Evolutionary conservation across 768 basidiomycete genomes (phyloP), one percentile per base, ranked within the genome.

Genomic region (Nidularia sp.): DNA sequence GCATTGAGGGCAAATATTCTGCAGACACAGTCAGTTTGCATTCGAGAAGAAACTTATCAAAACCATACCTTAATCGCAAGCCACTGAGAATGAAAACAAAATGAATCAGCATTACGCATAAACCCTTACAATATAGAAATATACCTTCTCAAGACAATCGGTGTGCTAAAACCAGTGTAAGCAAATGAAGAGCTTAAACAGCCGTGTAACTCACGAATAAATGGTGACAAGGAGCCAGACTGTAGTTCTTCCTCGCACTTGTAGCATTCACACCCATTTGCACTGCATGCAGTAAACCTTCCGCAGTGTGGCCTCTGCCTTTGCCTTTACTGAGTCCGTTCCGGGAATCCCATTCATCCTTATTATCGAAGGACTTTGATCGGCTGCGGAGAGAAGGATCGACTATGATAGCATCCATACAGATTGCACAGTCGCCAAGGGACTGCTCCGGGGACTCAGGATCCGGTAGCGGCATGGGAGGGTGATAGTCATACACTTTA

Each of bases 1-100:
- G 68, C 93, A 93, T 54, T 93, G 85, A n/a, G 93, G 92, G 62
- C 93, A 95, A 39, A 94, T 93, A 56, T 90, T 93, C 88, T 92
- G 54, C 2, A 53, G 25, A 48, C 25, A 50, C 22, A 35, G 41
- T 10, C 34, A 18, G 41, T 61, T 31, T 57, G 34, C 34, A 25
- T 33, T 18, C 5, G 50, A 22, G 12, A 33, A 46, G 7, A 5
- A 45, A 9, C 47, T 2, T 45, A 13, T 22, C 22, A 47, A 33
- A 41, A 41, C 15, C 39, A 41, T 50, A 83, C 86, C 77, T 89
- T 88, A 63, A 89, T 85, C 48, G 83, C 83, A 55, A 89, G 77
- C 88, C 88, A 90, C 81, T 83, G 56, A 7, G 36, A 9, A 47
- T 33, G 34, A 45, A n/a, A 45, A 46, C 57, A 48, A 35, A 46